phyloP scores from a whole-genome alignment of 2,329 filamentous ascomycete species.

The Hypoxylon sp. region DNA sequence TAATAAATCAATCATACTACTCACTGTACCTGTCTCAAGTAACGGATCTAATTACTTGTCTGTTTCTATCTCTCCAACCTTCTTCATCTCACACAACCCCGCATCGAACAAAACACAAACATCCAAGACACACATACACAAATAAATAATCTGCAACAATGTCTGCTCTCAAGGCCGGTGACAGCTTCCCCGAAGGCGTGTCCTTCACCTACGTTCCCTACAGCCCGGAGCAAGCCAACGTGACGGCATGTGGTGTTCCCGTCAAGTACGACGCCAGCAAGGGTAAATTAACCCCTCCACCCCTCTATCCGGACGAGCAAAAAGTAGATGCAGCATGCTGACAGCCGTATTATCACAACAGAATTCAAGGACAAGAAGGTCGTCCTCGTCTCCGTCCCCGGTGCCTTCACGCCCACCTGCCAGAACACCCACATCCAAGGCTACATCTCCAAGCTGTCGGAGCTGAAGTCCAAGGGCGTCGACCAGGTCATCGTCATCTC shows the following conservation, averaged over 20 bases:
- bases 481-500: constrained; percentile 84
- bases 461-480: constrained; percentile 81
- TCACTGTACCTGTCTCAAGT: no score
- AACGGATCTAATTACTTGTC: no score
- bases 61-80: no score
- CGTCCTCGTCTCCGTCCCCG: constrained; percentile 65
- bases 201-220: constrained; percentile 87
- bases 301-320: neutral
- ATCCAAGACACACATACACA: no score
- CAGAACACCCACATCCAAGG: constrained; percentile 81
- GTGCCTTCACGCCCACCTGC: constrained; percentile 89
- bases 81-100: no score
- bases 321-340: neutral
- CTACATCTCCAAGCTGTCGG: constrained; percentile 75
- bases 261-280: constrained; percentile 82
- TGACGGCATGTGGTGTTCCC: constrained; percentile 81
- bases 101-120: no score
- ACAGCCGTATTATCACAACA: no score
- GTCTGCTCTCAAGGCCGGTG: constrained; percentile 79
- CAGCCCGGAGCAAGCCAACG: constrained; percentile 70
- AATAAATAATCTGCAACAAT: constrained; percentile 47
- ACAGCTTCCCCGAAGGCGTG: constrained; percentile 82
- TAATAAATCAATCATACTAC: no score
- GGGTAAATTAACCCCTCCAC: constrained; percentile 51
- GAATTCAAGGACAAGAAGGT: constrained; percentile 66